Percentiles rank a stretch among this genome's conserved stretches.
These are phyloP conservation scores for Myotisia sp. DNA, from an alignment of 2,329 filamentous ascomycete species.

Conservation along the genomic window DNA sequence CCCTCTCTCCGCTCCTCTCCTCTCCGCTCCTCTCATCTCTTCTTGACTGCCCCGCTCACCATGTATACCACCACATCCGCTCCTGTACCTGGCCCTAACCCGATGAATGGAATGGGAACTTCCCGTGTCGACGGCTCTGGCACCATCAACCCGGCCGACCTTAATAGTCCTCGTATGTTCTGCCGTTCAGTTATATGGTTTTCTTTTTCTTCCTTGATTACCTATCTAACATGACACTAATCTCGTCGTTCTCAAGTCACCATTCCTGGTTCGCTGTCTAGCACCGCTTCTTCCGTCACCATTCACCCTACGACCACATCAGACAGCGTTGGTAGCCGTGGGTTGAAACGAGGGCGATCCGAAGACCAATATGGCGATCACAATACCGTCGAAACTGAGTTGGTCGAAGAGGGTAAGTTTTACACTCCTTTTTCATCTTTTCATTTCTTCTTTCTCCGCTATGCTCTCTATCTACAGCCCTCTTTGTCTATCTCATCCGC, in stretches of 20 bases:
- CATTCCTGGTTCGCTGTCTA: constrained; percentile 9
- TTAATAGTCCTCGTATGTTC: constrained; percentile 60
- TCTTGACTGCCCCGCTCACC: constrained; percentile 12
- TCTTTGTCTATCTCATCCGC: too few species aligned
- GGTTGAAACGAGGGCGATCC: constrained; percentile 67
- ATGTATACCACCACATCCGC: constrained; percentile 35
- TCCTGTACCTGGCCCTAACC: constrained; percentile 41
- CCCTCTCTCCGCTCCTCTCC: neutral
- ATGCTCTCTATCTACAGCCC: too few species aligned
- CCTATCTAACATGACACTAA: neutral
- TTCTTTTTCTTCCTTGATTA: neutral
- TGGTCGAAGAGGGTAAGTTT: constrained; percentile 64
- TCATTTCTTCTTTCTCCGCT: constrained; percentile 21
- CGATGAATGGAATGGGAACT: constrained; percentile 47
- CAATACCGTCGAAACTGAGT: constrained; percentile 41
- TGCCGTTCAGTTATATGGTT: neutral
- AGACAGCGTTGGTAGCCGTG: constrained; percentile 31
- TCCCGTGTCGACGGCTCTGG: constrained; percentile 56
- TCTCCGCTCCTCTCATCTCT: constrained; percentile 2
- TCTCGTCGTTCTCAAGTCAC: constrained; percentile 8
- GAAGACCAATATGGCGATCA: constrained; percentile 51
- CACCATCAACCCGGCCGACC: constrained; percentile 79
- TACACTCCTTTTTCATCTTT: too few species aligned
- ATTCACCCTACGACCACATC: constrained; percentile 1
- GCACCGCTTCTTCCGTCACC: constrained; percentile 1